phyloP scores from a whole-genome alignment of 2,329 filamentous ascomycete genomes.

The Colletotrichum higginsianum region DNA sequence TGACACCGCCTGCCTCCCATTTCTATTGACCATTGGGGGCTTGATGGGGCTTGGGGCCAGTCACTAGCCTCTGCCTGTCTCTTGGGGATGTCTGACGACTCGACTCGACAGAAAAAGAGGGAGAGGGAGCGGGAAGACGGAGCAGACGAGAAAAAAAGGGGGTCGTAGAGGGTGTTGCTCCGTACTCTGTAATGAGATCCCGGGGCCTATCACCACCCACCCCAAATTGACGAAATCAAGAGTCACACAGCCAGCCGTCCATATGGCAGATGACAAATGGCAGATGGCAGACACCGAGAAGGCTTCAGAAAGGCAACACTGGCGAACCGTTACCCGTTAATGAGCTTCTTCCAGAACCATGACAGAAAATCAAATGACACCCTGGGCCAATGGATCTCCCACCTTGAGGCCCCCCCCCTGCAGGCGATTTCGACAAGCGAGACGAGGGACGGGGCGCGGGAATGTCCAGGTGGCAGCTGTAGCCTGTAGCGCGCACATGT shows the following conservation, averaged over 20 bases:
- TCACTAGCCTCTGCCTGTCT: neutral
- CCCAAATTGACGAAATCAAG: slow-evolving; percentile 11
- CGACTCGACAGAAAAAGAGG: neutral
- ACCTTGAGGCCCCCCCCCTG: slow-evolving; percentile 24
- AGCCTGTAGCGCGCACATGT: too few species aligned
- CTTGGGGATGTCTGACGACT: neutral
- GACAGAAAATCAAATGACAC: slow-evolving; percentile 10
- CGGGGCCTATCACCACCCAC: slow-evolving; percentile 29
- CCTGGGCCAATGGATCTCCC: slow-evolving; percentile 33
- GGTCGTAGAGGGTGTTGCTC: slow-evolving; percentile 1
- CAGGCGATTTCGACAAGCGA: slow-evolving; percentile 38
- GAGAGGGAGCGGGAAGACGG: neutral
- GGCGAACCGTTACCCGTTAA: slow-evolving; percentile 4
- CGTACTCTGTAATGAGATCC: slow-evolving; percentile 9
- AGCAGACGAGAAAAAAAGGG: slow-evolving; percentile 4
- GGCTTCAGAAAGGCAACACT: neutral
- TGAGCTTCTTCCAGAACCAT: slow-evolving; percentile 37
- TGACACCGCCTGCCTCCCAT: neutral
- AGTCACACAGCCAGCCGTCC: slow-evolving; percentile 24
- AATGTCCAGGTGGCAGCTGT: slow-evolving; percentile 8
- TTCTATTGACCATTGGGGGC: neutral
- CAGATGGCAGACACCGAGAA: too few species aligned
- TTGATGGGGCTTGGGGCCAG: neutral
- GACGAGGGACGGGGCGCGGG: slow-evolving; percentile 11
- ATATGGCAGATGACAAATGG: neutral